These are phyloP conservation scores for Cryptococcus sp. DNA, from an alignment of 1,284 basidiomycete species.

Conservation along the genomic window DNA sequence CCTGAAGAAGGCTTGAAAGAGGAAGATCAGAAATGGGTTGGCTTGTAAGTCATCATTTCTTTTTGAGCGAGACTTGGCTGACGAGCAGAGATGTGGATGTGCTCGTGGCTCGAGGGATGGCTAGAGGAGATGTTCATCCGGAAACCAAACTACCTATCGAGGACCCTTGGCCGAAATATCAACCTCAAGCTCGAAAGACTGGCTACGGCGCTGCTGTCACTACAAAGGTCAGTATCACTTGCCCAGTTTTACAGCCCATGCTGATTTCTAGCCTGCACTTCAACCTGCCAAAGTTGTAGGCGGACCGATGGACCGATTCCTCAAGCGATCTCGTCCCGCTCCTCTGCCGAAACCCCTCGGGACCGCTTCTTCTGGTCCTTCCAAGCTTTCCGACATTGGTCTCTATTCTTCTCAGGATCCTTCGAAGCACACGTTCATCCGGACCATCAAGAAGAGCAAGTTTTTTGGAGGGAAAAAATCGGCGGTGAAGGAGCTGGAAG, in stretches of 20 bases:
- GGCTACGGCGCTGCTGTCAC: not conserved
- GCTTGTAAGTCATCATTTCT: constrained; percentile 54
- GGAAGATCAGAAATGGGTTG: constrained; percentile 67
- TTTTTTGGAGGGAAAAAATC: constrained; percentile 1
- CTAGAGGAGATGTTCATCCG: constrained; percentile 72
- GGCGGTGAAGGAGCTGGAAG: constrained; percentile 1
- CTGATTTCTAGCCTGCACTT: constrained; percentile 12
- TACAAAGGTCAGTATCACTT: too few species aligned
- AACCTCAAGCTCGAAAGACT: constrained; percentile 8
- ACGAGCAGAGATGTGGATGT: constrained; percentile 34
- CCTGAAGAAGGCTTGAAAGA: constrained; percentile 54
- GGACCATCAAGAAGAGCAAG: constrained; percentile 4
- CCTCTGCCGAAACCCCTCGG: constrained; percentile 35
- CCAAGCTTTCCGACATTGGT: constrained; percentile 32
- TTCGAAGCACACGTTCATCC: constrained; percentile 1
- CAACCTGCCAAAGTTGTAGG: constrained; percentile 11
- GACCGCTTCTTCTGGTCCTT: constrained; percentile 26
- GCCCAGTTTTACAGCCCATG: not conserved
- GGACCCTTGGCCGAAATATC: constrained; percentile 68
- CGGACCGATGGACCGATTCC: constrained; percentile 41
- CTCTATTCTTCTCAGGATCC: not conserved
- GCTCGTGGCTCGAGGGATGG: constrained; percentile 54
- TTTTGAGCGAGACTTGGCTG: not conserved
- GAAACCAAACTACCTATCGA: constrained; percentile 64
- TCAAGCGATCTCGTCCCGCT: constrained; percentile 22